Percentiles rank a stretch among this genome's conserved stretches.
phyloP scores from a whole-genome alignment of 371 early-diverging fungal genomes.

The Dipsacomyces acuminosporus region DNA sequence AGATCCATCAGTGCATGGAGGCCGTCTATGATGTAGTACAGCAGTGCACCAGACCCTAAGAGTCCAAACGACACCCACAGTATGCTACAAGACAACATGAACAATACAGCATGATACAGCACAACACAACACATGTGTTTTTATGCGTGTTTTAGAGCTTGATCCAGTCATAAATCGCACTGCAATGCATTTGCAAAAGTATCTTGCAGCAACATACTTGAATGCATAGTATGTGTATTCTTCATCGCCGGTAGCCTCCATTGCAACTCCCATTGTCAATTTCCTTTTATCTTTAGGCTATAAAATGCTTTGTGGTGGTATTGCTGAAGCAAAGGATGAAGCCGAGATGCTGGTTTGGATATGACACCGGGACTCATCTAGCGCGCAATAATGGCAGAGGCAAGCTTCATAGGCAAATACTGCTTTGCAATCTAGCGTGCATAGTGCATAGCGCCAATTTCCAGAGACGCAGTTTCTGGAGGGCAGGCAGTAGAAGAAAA shows the following conservation, averaged over 20 bases:
- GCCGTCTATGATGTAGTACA: constrained; percentile 31
- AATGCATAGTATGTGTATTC: constrained; percentile 23
- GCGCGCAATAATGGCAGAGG: no score
- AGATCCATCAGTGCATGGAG: constrained; percentile 29
- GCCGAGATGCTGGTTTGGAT: no score
- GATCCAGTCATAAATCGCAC: neutral
- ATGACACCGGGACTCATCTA: no score
- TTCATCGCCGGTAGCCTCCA: constrained; percentile 3
- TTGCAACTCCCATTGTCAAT: constrained; percentile 5
- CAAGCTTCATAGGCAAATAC: no score
- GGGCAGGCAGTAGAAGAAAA: no score
- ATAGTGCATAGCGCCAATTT: no score
- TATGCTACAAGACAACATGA: constrained; percentile 6
- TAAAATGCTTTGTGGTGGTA: no score
- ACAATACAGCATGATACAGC: neutral
- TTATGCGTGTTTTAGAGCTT: neutral
- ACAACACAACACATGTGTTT: no score
- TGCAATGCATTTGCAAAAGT: neutral
- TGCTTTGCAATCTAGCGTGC: no score
- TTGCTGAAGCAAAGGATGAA: no score
- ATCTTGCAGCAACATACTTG: constrained; percentile 27
- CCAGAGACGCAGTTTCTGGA: no score
- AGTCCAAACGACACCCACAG: constrained; percentile 40
- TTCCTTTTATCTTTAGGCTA: neutral
- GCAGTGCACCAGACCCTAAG: constrained; percentile 20